These are phyloP conservation scores for Cetradonia linearis DNA, from an alignment of 495 filamentous ascomycete species.

Conservation along the genomic window DNA sequence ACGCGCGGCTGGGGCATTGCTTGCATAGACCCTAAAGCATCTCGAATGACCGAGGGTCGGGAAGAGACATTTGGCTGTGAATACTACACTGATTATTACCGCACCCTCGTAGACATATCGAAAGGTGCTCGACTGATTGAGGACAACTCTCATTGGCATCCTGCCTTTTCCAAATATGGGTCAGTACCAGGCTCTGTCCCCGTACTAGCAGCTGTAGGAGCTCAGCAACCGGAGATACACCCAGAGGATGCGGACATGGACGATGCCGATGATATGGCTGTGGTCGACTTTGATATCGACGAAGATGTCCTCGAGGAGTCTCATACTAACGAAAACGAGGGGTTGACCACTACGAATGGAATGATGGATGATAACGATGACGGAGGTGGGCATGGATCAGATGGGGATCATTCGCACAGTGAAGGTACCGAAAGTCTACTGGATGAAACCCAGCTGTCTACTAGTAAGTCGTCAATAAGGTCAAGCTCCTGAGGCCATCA, in stretches of 20 bases:
- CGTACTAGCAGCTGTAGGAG: too few relatives aligned
- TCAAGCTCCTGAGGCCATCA: too few relatives aligned
- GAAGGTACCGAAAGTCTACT: background rate
- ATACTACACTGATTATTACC: constrained; percentile 18
- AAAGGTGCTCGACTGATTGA: background rate
- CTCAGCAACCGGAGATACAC: background rate
- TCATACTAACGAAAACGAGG: background rate
- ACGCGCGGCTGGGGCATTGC: constrained; percentile 42
- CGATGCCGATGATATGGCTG: constrained; percentile 22
- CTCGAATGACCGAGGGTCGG: constrained; percentile 29
- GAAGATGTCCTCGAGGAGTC: constrained; percentile 15
- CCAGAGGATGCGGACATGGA: background rate
- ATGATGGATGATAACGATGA: background rate
- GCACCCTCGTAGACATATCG: constrained; percentile 10
- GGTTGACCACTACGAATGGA: background rate
- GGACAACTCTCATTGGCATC: constrained; percentile 23
- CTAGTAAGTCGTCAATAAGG: background rate
- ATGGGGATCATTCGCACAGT: constrained; percentile 10
- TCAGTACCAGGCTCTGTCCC: constrained; percentile 1
- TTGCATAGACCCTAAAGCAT: constrained; percentile 41
- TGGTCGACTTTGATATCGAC: constrained; percentile 25
- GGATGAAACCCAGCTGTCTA: background rate
- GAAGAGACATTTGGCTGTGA: constrained; percentile 40
- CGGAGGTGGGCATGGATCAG: constrained; percentile 12
- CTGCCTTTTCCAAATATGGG: constrained; percentile 1